Percentiles rank a stretch among this genome's conserved stretches.
These are phyloP conservation scores for Colletotrichum acutatum DNA, from an alignment of 2,329 filamentous ascomycete genomes.

Conservation along the genomic window DNA sequence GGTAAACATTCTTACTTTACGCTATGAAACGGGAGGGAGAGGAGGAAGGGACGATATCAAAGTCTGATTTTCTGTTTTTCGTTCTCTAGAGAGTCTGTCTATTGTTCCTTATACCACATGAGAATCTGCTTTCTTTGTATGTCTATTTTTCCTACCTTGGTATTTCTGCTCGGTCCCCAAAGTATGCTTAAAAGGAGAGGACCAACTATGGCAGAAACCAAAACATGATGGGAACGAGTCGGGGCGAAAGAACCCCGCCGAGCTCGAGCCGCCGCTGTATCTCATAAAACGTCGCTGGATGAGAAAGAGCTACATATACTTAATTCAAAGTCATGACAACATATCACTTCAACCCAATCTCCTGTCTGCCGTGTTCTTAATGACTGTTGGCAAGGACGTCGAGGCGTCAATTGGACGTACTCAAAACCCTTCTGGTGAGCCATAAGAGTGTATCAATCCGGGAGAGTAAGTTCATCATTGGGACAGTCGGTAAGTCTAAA, in stretches of 20 bases:
- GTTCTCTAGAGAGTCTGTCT: background rate
- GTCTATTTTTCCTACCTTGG: background rate
- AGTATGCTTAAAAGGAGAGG: background rate
- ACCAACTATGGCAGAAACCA: background rate
- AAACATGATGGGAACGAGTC: background rate
- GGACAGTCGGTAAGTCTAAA: background rate
- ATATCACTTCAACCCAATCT: background rate
- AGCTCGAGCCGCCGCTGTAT: background rate
- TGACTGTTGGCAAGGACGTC: too few species aligned
- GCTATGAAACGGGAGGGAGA: background rate
- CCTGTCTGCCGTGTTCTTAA: background rate
- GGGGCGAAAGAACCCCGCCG: background rate
- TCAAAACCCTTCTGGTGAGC: too few species aligned
- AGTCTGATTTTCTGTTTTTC: background rate
- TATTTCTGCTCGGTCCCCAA: too few species aligned
- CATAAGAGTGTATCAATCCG: background rate
- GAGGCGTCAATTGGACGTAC: too few species aligned
- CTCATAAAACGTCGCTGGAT: background rate
- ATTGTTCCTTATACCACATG: background rate
- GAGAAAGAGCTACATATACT: background rate
- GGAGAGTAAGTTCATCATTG: background rate
- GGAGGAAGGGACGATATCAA: too few species aligned
- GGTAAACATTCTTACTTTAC: background rate
- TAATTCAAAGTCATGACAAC: slow-evolving; percentile 6
- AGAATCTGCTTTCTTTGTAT: background rate